Percentiles rank a stretch among this genome's conserved stretches.
These are phyloP conservation scores for Seminavis robusta DNA, from an alignment of 108 stramenopile genomes.

Conservation along the genomic window DNA sequence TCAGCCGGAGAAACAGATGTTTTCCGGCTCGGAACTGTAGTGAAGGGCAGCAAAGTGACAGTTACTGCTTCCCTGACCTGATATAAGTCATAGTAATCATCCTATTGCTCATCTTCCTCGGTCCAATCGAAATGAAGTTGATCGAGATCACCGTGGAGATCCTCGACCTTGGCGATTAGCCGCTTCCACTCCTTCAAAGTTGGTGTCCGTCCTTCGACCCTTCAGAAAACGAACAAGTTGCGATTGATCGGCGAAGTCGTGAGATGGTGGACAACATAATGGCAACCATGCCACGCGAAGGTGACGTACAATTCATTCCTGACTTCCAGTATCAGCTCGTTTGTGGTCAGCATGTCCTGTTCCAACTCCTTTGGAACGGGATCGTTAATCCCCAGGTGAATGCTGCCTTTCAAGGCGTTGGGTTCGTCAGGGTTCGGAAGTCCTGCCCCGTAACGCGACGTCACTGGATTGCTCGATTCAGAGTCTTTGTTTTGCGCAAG, in stretches of 20 bases:
- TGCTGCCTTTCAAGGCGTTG: too few species aligned
- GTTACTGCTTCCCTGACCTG: slow-evolving; percentile 9
- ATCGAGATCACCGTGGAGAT: background rate
- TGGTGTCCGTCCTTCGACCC: background rate
- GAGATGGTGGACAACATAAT: background rate
- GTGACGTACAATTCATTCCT: slow-evolving; percentile 2
- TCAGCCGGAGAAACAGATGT: slow-evolving; percentile 69
- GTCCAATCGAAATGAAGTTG: background rate
- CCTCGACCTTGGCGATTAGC: background rate
- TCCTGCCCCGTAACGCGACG: too few species aligned
- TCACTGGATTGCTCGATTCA: too few species aligned
- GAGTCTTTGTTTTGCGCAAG: too few species aligned
- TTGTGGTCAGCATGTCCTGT: background rate
- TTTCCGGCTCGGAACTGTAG: slow-evolving; percentile 68
- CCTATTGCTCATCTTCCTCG: too few species aligned
- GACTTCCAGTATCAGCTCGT: background rate
- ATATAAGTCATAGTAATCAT: too few species aligned
- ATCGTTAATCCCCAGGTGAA: background rate
- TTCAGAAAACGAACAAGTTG: background rate
- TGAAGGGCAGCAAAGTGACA: slow-evolving; percentile 47
- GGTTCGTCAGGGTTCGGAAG: too few species aligned
- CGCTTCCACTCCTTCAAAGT: background rate
- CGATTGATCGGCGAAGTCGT: background rate
- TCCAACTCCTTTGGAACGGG: slow-evolving; percentile 7
- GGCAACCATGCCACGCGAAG: background rate